Base-by-base conservation (phyloP, 441 rosid species). In the Dalechampia spathulata region DNA sequence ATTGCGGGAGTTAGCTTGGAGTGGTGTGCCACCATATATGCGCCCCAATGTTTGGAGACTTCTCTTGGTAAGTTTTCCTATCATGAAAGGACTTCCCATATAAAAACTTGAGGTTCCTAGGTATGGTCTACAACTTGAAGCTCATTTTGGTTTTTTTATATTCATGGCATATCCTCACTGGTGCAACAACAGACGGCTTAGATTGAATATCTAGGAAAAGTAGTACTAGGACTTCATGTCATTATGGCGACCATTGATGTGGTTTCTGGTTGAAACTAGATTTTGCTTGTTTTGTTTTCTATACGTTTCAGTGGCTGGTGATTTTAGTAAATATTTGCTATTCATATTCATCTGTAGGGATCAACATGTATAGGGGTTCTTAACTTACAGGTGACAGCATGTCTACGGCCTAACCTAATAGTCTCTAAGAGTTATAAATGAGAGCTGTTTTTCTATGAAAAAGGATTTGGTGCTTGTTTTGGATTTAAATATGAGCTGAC, bases 1-100 rank as follows among this genome's bases (percentile, higher is more conserved):
- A 68, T 70, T 93, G 74, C 96, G 95, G 2, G 97, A 87, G 70
- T 65, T 93, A 59, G 89, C 97, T 34, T 93, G 99, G 99, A 93
- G 90, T 77, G 99, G 99, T 71, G 68, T 93, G 36, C 96, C 99
- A 52, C 83, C 92, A 49, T 83, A 90, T 60, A 93, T 93, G 97
- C 89, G 99, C 12, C 96, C 99, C 30, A 77, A 69, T 19, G 77
- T 86, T 50, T 93, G 99, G 99, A 80, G 93, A 72, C 95, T 93
- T 77, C 93, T 93, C 67, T 77, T 90, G 96, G 99, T 90, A 78
- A 64, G 91, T 66, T 71, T 66, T 37, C 1, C 17, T 14, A 39
- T 13, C 38, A 20, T 17, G 56, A 51, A 23, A 9, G 14, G 38
- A 30, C 21, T 42, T 50, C 15, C 38, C 19, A 40, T 26, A 13